Percentiles rank a stretch among this genome's conserved stretches.
phyloP scores from a whole-genome alignment of 495 filamentous ascomycete genomes.

The Tuber melanosporum region DNA sequence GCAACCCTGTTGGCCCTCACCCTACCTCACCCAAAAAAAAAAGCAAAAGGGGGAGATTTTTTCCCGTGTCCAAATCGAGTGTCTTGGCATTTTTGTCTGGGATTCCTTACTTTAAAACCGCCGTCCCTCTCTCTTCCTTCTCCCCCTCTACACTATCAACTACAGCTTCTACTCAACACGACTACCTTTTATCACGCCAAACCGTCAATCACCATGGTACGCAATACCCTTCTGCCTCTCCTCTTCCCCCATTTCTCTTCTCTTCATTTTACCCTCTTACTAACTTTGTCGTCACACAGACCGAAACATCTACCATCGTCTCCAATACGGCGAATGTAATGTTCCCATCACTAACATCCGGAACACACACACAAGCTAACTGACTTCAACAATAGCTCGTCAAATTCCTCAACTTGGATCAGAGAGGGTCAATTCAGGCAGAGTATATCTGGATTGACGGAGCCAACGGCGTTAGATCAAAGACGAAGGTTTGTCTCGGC shows the following conservation, averaged over 20 bases:
- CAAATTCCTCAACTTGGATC: slow-evolving; percentile 86
- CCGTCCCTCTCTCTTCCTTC: neutral
- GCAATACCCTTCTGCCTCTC: slow-evolving; percentile 5
- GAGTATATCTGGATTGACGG: slow-evolving; percentile 99
- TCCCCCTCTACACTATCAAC: neutral
- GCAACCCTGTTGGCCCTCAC: neutral
- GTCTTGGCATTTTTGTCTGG: neutral
- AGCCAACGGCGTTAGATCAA: slow-evolving; percentile 69
- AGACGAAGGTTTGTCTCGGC: slow-evolving; percentile 71
- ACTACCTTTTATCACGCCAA: neutral
- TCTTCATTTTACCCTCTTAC: slow-evolving; percentile 13
- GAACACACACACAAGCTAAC: slow-evolving; percentile 5
- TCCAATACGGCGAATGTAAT: slow-evolving; percentile 41
- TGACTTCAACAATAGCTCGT: slow-evolving; percentile 56
- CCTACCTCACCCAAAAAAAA: neutral
- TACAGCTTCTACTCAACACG: neutral
- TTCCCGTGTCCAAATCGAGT: neutral
- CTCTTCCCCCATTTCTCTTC: slow-evolving; percentile 3
- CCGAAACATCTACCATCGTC: slow-evolving; percentile 30
- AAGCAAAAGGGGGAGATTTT: neutral
- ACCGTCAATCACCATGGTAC: slow-evolving; percentile 27
- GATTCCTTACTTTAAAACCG: neutral
- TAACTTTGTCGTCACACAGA: slow-evolving; percentile 24
- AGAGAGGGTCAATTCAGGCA: slow-evolving; percentile 75
- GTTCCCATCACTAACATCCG: neutral